Percentiles rank a stretch among this genome's conserved stretches.
Conservation (phyloP, 2,329 filamentous ascomycete species). For the Colletotrichum sp. region DNA sequence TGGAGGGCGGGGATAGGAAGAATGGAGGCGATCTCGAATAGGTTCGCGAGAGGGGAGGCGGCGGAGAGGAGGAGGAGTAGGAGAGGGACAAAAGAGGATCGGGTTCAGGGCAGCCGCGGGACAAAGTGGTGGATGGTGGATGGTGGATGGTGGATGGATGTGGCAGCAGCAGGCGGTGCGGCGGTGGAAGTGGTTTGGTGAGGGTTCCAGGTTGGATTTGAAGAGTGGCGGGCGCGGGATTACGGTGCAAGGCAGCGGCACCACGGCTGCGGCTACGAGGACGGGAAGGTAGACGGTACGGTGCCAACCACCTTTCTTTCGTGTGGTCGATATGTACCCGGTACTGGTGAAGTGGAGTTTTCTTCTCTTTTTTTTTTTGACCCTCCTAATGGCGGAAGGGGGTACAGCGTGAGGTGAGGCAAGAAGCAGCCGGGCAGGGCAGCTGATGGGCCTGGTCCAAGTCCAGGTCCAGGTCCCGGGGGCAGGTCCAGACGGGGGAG, state of each 20-base stretch:
- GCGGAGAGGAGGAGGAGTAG: not conserved
- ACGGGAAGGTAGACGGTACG: not conserved
- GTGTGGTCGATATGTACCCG: not conserved
- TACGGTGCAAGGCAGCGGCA: not conserved
- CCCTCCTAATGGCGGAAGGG: not conserved
- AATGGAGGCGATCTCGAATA: not conserved
- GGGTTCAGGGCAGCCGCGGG: not conserved
- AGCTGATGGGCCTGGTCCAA: not conserved
- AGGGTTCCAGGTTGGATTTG: slow-evolving; percentile 11
- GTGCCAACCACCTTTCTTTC: not conserved
- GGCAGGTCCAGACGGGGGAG: not conserved
- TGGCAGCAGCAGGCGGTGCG: not conserved
- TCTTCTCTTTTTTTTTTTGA: not conserved
- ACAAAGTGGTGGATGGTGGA: not conserved
- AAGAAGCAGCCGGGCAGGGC: not conserved
- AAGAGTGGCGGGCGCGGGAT: slow-evolving; percentile 12
- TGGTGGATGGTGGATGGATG: not conserved
- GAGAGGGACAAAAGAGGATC: not conserved
- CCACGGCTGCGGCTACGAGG: not conserved
- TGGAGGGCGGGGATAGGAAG: not conserved
- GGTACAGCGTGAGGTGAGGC: not conserved
- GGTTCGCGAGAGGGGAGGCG: not conserved
- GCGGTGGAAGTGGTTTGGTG: not conserved
- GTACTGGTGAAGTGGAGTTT: not conserved
- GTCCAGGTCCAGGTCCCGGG: not conserved